Base-by-base conservation (phyloP, 2,329 filamentous ascomycete genomes). In the Trichoderma pleuroti region DNA sequence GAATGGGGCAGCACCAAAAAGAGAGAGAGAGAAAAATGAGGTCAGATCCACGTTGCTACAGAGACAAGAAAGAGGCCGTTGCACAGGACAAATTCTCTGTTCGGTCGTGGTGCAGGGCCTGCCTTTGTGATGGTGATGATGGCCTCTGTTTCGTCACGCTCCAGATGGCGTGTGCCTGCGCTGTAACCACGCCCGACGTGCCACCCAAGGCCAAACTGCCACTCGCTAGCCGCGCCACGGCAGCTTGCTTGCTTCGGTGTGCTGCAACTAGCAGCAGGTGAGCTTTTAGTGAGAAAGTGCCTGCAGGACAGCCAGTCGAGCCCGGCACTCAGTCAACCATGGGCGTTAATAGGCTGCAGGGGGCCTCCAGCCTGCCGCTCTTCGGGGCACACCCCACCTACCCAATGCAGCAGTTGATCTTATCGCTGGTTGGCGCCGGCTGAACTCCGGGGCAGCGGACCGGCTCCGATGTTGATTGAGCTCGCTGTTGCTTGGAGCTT, bases 311-410 rank as follows among this genome's bases (percentile, higher is more conserved):
- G 18, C 42, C n/a, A 24, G 28, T 12, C 18, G 18, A 36, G 49
- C 34, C 54, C 64, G 64, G 52, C 64, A 67, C 24, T 34, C 18
- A 34, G 18, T 28, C 7, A 62, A 62, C n/a, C 34, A 16, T 61
- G 39, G 39, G 39, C 34, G 21, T 66, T 63, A 39, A 70, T 66
- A 70, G 69, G 61, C 54, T 70, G 68, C 61, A 70, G 61, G 60
- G 30, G 26, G 26, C 18, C 24, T 36, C 36, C n/a, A 36, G 28
- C 28, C 52, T 59, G 36, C 64, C 64, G 64, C 64, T 54, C 64
- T 18, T 46, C 30, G 64, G 60, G 30, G 8, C 18, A 60, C 69
- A 60, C 69, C 69, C 69, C 69, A 70, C 69, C 69, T 70, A 66
- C 69, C 69, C 26, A 26, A 70, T 66, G 32, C 39, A 70, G 69